A percentile compares a stretch with the other conserved stretches of the same genome.
phyloP scores from a whole-genome alignment of 306 rosid genomes.

The Vigna nakashimae region DNA sequence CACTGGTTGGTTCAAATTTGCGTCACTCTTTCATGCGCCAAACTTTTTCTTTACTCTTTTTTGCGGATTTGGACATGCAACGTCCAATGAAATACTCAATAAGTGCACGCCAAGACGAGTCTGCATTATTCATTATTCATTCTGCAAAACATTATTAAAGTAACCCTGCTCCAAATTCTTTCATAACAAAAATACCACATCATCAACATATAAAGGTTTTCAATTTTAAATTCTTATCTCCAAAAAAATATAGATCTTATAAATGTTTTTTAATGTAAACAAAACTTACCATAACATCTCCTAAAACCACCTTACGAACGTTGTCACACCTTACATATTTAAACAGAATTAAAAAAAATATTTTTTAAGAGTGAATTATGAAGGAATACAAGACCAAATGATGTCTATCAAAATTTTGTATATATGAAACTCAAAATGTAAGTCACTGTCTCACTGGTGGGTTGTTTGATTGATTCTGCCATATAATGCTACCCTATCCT shows the following conservation, averaged over 20 bases:
- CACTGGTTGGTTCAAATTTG: slow-evolving; percentile 14
- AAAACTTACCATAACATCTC: too few relatives aligned
- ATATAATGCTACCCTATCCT: slow-evolving; percentile 19
- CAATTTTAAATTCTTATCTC: too few relatives aligned
- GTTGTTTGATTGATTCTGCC: slow-evolving; percentile 34
- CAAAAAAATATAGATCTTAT: too few relatives aligned
- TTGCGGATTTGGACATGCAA: slow-evolving; percentile 28
- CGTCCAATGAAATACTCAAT: slow-evolving; percentile 35
- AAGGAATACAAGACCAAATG: not conserved
- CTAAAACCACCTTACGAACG: too few relatives aligned
- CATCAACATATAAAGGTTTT: too few relatives aligned
- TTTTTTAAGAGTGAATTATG: not conserved
- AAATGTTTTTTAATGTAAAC: too few relatives aligned
- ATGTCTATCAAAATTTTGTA: not conserved
- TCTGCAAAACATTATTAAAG: slow-evolving; percentile 20
- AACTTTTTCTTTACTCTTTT: not conserved
- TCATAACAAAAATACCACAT: too few relatives aligned
- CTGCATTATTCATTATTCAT: not conserved
- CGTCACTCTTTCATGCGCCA: not conserved
- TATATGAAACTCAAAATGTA: slow-evolving; percentile 8
- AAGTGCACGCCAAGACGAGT: not conserved
- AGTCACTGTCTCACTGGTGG: slow-evolving; percentile 11
- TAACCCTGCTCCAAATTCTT: not conserved
- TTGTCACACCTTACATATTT: not conserved
- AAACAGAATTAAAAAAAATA: not conserved